These are phyloP conservation scores for Hymenoscyphus albidus DNA, from an alignment of 2,329 filamentous ascomycete genomes.

Conservation along the genomic window DNA sequence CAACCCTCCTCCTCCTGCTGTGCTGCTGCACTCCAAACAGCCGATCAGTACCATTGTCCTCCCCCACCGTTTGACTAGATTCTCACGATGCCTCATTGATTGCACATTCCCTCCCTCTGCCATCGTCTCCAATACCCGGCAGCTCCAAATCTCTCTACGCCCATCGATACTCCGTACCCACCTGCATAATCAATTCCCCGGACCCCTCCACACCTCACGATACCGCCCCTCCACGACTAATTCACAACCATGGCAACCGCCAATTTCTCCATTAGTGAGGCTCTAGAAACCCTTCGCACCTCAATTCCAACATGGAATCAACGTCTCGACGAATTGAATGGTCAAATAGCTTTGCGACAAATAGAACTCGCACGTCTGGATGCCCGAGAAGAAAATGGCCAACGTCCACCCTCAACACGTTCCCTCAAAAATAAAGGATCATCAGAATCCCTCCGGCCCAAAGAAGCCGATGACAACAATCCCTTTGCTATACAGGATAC, in stretches of 20 bases:
- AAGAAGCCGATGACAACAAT: conserved; percentile 27
- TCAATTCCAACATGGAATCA: conserved; percentile 59
- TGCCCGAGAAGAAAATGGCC: conserved; percentile 27
- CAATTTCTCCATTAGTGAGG: conserved; percentile 43
- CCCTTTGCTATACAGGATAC: conserved; percentile 18
- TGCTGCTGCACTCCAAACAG: neutral
- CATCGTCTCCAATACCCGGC: too few species aligned
- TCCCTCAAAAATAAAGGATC: conserved; percentile 36
- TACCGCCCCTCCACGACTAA: neutral
- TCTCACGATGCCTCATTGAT: neutral
- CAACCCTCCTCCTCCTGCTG: neutral
- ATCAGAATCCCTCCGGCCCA: conserved; percentile 34
- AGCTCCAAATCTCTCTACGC: too few species aligned
- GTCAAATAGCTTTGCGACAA: conserved; percentile 59
- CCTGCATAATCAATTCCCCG: neutral
- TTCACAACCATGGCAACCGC: conserved; percentile 7
- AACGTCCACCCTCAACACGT: conserved; percentile 33
- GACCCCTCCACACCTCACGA: neutral
- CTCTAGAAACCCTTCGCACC: conserved; percentile 50
- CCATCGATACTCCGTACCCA: neutral
- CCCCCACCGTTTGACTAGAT: neutral
- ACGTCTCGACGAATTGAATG: conserved; percentile 56
- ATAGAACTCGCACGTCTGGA: conserved; percentile 51
- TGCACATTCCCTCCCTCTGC: neutral
- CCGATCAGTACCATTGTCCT: neutral